Base-by-base conservation (phyloP, 2,329 filamentous ascomycete genomes). In the Colletotrichum simmondsii region DNA sequence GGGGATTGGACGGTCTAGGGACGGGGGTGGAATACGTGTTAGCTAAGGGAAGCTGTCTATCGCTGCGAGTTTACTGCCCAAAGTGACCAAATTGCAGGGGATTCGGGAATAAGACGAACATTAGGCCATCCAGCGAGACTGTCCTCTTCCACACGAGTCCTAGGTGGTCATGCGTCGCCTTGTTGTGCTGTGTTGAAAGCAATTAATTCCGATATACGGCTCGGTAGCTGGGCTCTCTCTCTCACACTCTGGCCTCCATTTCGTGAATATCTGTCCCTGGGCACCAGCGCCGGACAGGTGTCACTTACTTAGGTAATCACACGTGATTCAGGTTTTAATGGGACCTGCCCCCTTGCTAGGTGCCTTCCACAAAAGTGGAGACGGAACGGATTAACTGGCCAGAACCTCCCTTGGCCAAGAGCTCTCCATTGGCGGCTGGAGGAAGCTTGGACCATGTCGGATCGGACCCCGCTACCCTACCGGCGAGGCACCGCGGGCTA, bases 251-350 rank as follows among this genome's bases (percentile, higher is more conserved):
- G 80, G 78, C 77, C 32, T 35, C 32, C 32, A 35, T 75, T 80
- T 79, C 79, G 75, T 77, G 78, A 79, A 80, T 76, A 81, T 83
- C 80, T 82, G 81, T 82, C 71, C 81, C 80, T 80, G 77, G 32
- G 61, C 73, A 63, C 78, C 75, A 78, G 74, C 76, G 77, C 80
- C 77, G 81, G 81, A 83, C 80, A 83, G 81, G 81, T 83, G 82
- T 81, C 82, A 83, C 81, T 81, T 81, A 83, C 77, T 76, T 76
- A 79, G 70, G 42, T 49, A 49, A 49, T 68, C 22, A 65, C 82
- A 83, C 82, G 81, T 83, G 82, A 80, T 68, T 49, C 42, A 11
- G 42, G 42, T 49, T 37, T 65, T 32, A 11, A 16, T 63, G 67
- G 73, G 66, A 49, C 42, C 10, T 6, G 66, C 28, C 68, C 60